Base-by-base conservation (phyloP, 2,329 filamentous ascomycete genomes). In the Curvularia spicifera region DNA sequence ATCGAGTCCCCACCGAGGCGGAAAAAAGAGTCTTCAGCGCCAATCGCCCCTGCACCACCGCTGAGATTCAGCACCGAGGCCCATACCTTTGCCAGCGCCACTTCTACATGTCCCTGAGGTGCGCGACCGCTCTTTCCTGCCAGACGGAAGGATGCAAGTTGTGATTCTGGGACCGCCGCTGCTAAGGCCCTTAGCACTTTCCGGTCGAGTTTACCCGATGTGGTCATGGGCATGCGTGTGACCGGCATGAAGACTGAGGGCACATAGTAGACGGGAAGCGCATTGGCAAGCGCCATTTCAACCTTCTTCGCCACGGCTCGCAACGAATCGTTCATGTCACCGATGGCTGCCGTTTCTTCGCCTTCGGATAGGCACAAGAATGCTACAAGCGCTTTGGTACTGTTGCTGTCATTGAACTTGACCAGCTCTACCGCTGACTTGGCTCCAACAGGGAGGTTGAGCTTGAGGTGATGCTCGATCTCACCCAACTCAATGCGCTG, bases 1-100 rank as follows among this genome's bases (percentile, higher is more conserved):
- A 82, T 78, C 0, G 80, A 82, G 56, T 82, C 80, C 26, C 80
- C 80, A 28, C 80, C 80, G 3, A 81, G 69, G 0, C 76, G 74
- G 61, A 82, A 81, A 66, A 82, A 82, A 49, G 74, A 80, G 46
- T 81, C 80, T 49, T 80, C 77, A 1, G 72, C 73, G 7, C 76
- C 78, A 31, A 82, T 73, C 20, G 76, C 75, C 5, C 74, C 73
- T 3, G 71, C 26, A 22, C 47, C 47, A 3, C 24, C 53, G 7
- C 71, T 71, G 24, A 81, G 69, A 10, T 75, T 73, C 6, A 82
- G 60, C 9, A 77, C 74, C 4, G 71, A 65, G 10, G 75, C 75
- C 78, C 80, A 82, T 1, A 81, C 60, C 0, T 61, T 53, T 3
- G 71, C 70, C 20, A 75, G 55, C 0, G 59, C 60, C 4, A 53